These are phyloP conservation scores for Cryptococcus depauperatus DNA, from an alignment of 1,284 basidiomycete species.

Conservation along the genomic window DNA sequence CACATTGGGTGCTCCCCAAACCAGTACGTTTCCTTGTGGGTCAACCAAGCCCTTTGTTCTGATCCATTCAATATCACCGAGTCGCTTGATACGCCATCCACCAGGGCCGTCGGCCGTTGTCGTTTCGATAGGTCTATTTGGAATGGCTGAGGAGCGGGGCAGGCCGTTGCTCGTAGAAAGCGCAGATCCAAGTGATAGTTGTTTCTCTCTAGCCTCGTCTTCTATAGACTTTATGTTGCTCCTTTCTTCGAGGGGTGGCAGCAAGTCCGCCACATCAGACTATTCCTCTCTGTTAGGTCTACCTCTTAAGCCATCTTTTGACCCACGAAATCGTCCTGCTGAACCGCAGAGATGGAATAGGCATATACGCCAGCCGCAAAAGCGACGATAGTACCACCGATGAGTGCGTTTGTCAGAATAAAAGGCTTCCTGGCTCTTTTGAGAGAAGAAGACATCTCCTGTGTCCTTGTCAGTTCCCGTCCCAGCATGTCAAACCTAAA, in stretches of 20 bases:
- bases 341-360: slow-evolving; percentile 88
- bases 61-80: slow-evolving; percentile 33
- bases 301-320: neutral
- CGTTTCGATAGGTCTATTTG: slow-evolving; percentile 4
- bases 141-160: slow-evolving; percentile 10
- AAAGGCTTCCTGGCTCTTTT: slow-evolving; percentile 80
- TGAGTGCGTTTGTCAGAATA: slow-evolving; percentile 66
- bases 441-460: slow-evolving; percentile 79
- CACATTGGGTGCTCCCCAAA: slow-evolving; percentile 20
- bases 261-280: slow-evolving; percentile 44
- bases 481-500: too few relatives aligned
- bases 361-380: slow-evolving; percentile 81
- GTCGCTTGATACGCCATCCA: slow-evolving; percentile 18
- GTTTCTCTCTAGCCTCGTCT: slow-evolving; percentile 36
- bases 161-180: slow-evolving; percentile 10
- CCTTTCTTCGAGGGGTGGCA: slow-evolving; percentile 40
- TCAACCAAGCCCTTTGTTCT: slow-evolving; percentile 17
- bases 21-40: slow-evolving; percentile 15
- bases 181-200: slow-evolving; percentile 18
- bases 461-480: slow-evolving; percentile 1
- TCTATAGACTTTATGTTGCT: slow-evolving; percentile 38
- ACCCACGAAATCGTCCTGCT: slow-evolving; percentile 75
- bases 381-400: slow-evolving; percentile 61
- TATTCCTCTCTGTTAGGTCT: slow-evolving; percentile 8
- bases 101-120: slow-evolving; percentile 2